phyloP scores from a whole-genome alignment of 495 filamentous ascomycete genomes.

The Aspergillus nidulans region DNA sequence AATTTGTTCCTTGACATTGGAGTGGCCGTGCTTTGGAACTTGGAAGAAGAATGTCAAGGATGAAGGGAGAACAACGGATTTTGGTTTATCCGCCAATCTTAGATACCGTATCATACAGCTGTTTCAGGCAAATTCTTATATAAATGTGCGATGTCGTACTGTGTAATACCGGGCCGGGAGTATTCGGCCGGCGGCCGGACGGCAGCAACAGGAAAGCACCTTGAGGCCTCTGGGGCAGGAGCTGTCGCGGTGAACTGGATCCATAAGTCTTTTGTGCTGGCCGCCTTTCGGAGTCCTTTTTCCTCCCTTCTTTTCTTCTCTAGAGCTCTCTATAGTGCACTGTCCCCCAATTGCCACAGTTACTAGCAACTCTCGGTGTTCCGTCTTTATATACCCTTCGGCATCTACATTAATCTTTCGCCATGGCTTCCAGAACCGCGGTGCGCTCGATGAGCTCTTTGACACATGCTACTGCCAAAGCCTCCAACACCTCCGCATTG shows the following conservation, averaged over 20 bases:
- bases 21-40: too few species aligned
- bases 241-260: conserved; percentile 5
- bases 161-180: conserved; percentile 38
- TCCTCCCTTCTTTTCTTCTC: conserved; percentile 9
- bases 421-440: conserved; percentile 37
- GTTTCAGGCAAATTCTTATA: not conserved
- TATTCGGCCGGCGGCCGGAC: conserved; percentile 33
- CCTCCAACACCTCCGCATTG: conserved; percentile 26
- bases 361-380: not conserved
- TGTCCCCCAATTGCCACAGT: not conserved
- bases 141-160: conserved; percentile 1
- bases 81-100: conserved; percentile 19
- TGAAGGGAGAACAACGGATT: conserved; percentile 10
- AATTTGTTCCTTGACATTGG: conserved; percentile 7
- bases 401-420: conserved; percentile 12
- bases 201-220: conserved; percentile 9
- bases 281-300: conserved; percentile 11
- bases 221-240: not conserved
- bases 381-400: not conserved
- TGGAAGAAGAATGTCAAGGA: not conserved
- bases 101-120: conserved; percentile 24
- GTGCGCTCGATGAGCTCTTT: conserved; percentile 42
- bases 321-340: not conserved
- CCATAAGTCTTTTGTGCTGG: conserved; percentile 6
- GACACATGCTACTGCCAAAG: conserved; percentile 32